Conservation (phyloP, 805 yeast species). For the Spathaspora passalidarum region DNA sequence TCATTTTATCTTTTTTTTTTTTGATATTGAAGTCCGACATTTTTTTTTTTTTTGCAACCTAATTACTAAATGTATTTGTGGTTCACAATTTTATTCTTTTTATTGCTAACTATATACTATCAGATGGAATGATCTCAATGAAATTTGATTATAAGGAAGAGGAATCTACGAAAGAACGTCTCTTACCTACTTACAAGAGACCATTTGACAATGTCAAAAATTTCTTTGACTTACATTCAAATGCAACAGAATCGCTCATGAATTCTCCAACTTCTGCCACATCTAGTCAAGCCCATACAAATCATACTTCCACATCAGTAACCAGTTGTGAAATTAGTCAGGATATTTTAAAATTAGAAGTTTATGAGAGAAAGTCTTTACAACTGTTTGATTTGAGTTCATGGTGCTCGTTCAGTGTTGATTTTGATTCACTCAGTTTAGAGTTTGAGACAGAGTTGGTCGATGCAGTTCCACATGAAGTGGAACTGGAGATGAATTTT, state of each 20-base stretch:
- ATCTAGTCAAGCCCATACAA: conserved; percentile 2
- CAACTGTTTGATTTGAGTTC: conserved; percentile 2
- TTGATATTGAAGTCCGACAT: neutral
- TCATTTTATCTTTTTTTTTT: no score
- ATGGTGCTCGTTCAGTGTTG: conserved; percentile 2
- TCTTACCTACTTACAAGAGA: neutral
- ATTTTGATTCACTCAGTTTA: conserved; percentile 9
- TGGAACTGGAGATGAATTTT: no score
- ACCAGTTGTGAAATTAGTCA: conserved; percentile 2
- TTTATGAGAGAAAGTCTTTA: neutral
- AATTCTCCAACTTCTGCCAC: neutral
- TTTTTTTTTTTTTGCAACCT: neutral
- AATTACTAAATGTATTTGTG: neutral
- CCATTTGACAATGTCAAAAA: neutral
- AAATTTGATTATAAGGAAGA: neutral
- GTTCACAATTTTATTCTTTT: neutral
- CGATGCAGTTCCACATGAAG: neutral
- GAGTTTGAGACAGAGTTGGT: conserved; percentile 2
- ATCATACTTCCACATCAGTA: neutral
- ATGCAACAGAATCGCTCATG: neutral
- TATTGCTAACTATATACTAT: neutral
- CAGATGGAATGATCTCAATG: neutral
- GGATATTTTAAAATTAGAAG: neutral
- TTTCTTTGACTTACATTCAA: neutral
- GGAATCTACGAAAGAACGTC: neutral